Conservation (phyloP, 441 rosid species). For the Arabidopsis hybrid region DNA sequence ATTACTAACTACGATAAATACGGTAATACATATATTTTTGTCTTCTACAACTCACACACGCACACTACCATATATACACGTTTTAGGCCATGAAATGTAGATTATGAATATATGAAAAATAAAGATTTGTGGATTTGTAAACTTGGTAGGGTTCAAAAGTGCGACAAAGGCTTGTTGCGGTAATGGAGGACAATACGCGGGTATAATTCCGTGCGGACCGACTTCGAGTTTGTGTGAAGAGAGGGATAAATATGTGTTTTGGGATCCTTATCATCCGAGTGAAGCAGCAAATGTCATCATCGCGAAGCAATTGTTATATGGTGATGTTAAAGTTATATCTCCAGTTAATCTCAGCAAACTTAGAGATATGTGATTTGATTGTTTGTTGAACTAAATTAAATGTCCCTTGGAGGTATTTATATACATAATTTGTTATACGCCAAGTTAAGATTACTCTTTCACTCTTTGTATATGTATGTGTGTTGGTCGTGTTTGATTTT, state of each 20-base stretch:
- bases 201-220: constrained; percentile 95
- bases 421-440: not conserved
- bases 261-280: constrained; percentile 98
- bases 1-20: constrained; percentile 71
- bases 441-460: constrained; percentile 4
- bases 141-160: constrained; percentile 64
- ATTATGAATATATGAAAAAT: not conserved
- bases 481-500: not conserved
- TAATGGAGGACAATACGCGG: constrained; percentile 89
- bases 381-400: constrained; percentile 15
- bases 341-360: constrained; percentile 84
- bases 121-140: not conserved
- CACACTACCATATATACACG: not conserved
- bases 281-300: constrained; percentile 85
- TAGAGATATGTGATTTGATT: constrained; percentile 53
- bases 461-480: constrained; percentile 6
- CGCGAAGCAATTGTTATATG: constrained; percentile 75
- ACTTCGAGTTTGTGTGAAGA: constrained; percentile 72
- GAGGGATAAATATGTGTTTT: constrained; percentile 79
- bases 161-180: constrained; percentile 90
- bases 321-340: constrained; percentile 59
- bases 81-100: not conserved
- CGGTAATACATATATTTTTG: constrained; percentile 46
- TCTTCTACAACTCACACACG: not conserved
- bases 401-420: constrained; percentile 17